Conservation (phyloP, 1,284 basidiomycete species). For the Fistulinella cinereoalba region DNA sequence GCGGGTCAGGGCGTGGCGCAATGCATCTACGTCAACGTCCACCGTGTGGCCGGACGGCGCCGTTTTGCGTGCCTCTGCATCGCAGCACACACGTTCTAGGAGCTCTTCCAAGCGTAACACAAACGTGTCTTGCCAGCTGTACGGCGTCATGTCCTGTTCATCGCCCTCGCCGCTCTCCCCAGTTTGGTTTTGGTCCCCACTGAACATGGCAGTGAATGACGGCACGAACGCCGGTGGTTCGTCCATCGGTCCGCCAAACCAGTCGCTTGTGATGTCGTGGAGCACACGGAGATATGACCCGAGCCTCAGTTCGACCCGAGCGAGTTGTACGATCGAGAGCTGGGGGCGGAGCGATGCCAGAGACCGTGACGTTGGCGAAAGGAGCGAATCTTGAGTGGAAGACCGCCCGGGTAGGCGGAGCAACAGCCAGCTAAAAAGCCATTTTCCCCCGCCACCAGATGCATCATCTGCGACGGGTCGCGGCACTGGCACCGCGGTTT, state of each 20-base stretch:
- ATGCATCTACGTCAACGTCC: constrained; percentile 37
- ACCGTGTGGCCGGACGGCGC: constrained; percentile 19
- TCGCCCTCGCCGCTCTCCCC: constrained; percentile 18
- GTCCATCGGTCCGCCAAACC: constrained; percentile 55
- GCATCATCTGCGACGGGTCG: no score
- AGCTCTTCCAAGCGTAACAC: constrained; percentile 54
- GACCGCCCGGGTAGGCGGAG: no score
- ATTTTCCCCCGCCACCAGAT: no score
- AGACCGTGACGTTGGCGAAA: no score
- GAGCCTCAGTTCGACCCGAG: no score
- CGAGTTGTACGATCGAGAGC: no score
- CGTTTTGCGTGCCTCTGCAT: not conserved
- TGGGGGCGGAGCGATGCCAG: no score
- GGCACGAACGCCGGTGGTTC: constrained; percentile 12
- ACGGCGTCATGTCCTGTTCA: constrained; percentile 40
- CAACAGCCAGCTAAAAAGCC: no score
- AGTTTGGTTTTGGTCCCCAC: not conserved
- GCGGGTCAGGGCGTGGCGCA: constrained; percentile 53
- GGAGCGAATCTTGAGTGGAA: no score
- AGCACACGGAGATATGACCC: no score
- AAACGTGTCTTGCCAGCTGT: constrained; percentile 74
- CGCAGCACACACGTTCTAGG: constrained; percentile 35
- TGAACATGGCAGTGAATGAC: constrained; percentile 12
- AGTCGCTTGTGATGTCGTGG: constrained; percentile 59
- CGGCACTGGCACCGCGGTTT: no score